Percentiles rank a stretch among this genome's conserved stretches.
phyloP scores from a whole-genome alignment of 176 grass and related monocot genomes.

The Oryza officinalis region DNA sequence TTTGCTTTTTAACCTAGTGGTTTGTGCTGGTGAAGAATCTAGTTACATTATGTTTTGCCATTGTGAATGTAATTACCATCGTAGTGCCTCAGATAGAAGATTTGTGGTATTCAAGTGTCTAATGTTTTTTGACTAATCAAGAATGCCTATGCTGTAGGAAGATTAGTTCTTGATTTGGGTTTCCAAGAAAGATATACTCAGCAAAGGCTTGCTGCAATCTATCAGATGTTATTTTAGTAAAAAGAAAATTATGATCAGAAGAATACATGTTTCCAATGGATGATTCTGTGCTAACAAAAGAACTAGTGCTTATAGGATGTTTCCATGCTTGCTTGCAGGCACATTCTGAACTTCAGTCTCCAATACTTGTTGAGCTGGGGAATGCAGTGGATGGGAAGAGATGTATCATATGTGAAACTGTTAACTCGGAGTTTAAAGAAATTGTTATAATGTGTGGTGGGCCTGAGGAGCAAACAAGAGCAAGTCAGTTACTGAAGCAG shows the following conservation, averaged over 20 bases:
- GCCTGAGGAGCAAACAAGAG: constrained; percentile 64
- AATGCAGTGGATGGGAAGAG: constrained; percentile 60
- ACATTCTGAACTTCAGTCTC: constrained; percentile 65
- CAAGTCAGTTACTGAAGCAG: constrained; percentile 59
- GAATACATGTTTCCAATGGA: not conserved
- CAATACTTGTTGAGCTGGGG: constrained; percentile 62
- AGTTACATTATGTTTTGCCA: not conserved
- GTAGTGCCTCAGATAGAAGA: not conserved
- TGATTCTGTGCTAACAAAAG: not conserved
- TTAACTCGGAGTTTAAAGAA: constrained; percentile 65
- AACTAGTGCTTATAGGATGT: no score
- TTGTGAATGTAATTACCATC: not conserved
- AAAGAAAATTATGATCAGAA: not conserved
- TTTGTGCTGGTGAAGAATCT: constrained; percentile 26
- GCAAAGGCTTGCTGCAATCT: constrained; percentile 5
- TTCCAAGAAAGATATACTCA: not conserved
- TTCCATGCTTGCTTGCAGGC: constrained; percentile 45
- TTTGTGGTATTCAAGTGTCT: not conserved
- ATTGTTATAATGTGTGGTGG: constrained; percentile 82
- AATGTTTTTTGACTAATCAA: not conserved
- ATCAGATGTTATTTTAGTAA: not conserved
- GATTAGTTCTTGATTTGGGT: not conserved
- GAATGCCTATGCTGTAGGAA: not conserved
- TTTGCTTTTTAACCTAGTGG: not conserved
- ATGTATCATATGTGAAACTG: constrained; percentile 69